Conservation (phyloP, 2,329 filamentous ascomycete genomes). For the Tolypocladium guangdongense region DNA sequence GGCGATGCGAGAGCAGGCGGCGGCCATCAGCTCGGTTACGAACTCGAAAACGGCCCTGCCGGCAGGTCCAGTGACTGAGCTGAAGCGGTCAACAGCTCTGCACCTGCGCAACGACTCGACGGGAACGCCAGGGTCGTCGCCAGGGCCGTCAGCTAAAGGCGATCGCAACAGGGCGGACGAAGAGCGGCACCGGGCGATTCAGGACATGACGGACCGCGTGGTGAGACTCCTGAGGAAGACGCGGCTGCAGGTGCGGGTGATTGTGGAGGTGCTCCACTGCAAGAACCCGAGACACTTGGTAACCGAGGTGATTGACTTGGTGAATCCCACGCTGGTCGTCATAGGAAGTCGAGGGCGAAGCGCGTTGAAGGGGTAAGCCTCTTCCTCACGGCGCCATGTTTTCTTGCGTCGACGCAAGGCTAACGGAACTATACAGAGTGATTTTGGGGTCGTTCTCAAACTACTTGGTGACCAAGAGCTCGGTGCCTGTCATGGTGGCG, state of each 20-base stretch:
- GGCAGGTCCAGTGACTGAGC: slow-evolving; percentile 22
- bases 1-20: slow-evolving; percentile 64
- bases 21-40: slow-evolving; percentile 55
- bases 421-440: slow-evolving; percentile 50
- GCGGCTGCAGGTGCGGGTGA: slow-evolving; percentile 79
- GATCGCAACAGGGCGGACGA: slow-evolving; percentile 55
- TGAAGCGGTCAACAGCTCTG: slow-evolving; percentile 17
- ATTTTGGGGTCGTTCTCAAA: slow-evolving; percentile 95
- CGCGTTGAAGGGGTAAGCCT: slow-evolving; percentile 76
- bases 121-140: slow-evolving; percentile 30
- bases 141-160: slow-evolving; percentile 35
- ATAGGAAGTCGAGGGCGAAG: slow-evolving; percentile 85
- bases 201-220: slow-evolving; percentile 73
- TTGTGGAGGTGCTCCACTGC: slow-evolving; percentile 95
- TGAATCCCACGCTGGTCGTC: slow-evolving; percentile 86
- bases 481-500: slow-evolving; percentile 95
- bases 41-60: slow-evolving; percentile 24
- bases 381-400: neutral
- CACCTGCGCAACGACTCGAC: slow-evolving; percentile 18
- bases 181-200: slow-evolving; percentile 70
- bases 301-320: slow-evolving; percentile 89
- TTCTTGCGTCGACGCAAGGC: slow-evolving; percentile 4
- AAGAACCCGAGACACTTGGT: slow-evolving; percentile 95
- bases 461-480: slow-evolving; percentile 93
- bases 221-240: slow-evolving; percentile 85